phyloP scores from a whole-genome alignment of 208 protist species.

The Trypanosoma avium region DNA sequence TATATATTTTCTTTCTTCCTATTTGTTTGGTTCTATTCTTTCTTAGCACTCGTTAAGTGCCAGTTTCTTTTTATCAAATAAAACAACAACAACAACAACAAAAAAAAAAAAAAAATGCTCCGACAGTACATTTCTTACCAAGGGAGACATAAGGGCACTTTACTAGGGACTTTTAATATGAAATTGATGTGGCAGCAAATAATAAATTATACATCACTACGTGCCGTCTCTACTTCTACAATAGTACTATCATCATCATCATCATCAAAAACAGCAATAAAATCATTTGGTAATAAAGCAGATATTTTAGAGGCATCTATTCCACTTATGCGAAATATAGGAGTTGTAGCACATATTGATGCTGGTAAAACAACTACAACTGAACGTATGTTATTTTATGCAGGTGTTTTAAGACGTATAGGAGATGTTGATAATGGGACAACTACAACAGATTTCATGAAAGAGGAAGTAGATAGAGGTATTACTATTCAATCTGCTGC shows the following conservation, averaged over 20 bases:
- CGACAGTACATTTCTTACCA: conserved; percentile 4
- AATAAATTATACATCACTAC: not conserved
- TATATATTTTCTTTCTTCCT: not conserved
- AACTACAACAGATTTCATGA: conserved; percentile 97
- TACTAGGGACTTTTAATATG: not conserved
- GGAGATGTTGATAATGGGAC: conserved; percentile 96
- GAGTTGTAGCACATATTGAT: conserved; percentile 96
- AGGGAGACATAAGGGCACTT: not conserved
- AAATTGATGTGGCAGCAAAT: not conserved
- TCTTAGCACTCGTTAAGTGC: no score
- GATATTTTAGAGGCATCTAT: conserved; percentile 26
- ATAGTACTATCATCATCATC: not conserved
- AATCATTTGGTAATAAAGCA: not conserved
- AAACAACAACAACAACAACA: not conserved
- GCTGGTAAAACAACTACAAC: conserved; percentile 96
- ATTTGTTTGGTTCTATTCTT: not conserved
- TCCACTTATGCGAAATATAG: conserved; percentile 89
- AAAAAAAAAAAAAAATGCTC: not conserved
- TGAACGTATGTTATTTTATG: conserved; percentile 95
- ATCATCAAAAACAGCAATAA: not conserved
- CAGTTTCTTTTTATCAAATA: no score
- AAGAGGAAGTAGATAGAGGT: conserved; percentile 95
- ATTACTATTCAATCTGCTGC: conserved; percentile 97
- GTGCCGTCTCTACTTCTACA: not conserved
- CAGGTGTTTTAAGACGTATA: conserved; percentile 74